Evolutionary conservation across 129 eudicot genomes (phyloP).

Genomic region (Scalesia atractyloides): DNA sequence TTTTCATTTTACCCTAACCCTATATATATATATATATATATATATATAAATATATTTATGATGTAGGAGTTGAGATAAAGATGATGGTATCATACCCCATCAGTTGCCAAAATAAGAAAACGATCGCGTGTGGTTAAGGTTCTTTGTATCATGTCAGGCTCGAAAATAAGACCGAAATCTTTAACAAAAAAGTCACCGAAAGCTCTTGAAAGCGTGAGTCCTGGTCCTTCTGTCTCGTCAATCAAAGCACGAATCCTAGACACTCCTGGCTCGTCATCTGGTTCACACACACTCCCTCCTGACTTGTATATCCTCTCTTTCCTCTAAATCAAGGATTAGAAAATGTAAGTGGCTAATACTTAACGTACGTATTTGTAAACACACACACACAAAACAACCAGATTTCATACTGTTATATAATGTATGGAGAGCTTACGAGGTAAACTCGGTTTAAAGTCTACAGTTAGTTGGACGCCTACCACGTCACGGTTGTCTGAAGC

Average conservation of each 20-base stretch:
- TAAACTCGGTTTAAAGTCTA: conserved; percentile 77
- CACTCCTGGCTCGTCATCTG: conserved; percentile 79
- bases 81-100: conserved; percentile 60
- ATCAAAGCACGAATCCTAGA: conserved; percentile 69
- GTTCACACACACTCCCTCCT: conserved; percentile 59
- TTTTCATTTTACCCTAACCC: too few relatives aligned
- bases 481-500: conserved; percentile 55
- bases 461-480: conserved; percentile 67
- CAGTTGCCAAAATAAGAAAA: conserved; percentile 76
- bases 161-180: conserved; percentile 82
- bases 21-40: too few relatives aligned
- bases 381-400: neutral
- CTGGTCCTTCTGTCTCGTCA: conserved; percentile 63
- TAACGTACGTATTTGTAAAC: too few relatives aligned
- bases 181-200: conserved; percentile 76
- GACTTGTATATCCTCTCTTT: conserved; percentile 67
- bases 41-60: too few relatives aligned
- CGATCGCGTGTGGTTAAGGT: conserved; percentile 58
- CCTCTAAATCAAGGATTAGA: conserved; percentile 47
- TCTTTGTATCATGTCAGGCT: conserved; percentile 79
- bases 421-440: conserved; percentile 50
- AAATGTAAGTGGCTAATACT: neutral
- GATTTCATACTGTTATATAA: neutral
- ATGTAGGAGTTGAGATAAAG: neutral
- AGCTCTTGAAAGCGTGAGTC: conserved; percentile 82